Evolutionary conservation across 2,329 filamentous ascomycete genomes (phyloP).

Genomic region (Lasiodiplodia theobromae): DNA sequence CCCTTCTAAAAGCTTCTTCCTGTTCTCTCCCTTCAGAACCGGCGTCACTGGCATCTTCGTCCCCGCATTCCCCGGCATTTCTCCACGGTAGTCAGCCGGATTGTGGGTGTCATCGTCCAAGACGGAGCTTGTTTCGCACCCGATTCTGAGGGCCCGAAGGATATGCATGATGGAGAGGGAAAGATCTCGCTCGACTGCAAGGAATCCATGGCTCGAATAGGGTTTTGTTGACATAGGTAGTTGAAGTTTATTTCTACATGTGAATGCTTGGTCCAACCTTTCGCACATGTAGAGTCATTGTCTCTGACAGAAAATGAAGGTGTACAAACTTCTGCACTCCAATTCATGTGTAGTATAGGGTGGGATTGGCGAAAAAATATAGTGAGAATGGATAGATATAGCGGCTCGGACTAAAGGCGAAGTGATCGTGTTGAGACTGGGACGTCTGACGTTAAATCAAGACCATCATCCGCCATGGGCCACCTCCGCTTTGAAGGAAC

Average conservation of each 20-base stretch:
- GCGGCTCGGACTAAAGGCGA: conserved; percentile 33
- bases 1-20: neutral
- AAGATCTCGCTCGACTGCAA: conserved; percentile 32
- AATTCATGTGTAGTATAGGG: neutral
- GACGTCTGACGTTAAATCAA: neutral
- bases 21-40: neutral
- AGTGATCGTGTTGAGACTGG: conserved; percentile 34
- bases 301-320: no score
- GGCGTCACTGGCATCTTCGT: neutral
- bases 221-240: neutral
- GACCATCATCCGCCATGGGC: conserved; percentile 1
- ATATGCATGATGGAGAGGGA: conserved; percentile 31
- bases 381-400: conserved; percentile 29
- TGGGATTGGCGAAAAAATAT: neutral
- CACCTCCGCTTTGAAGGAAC: conserved; percentile 2
- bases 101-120: neutral
- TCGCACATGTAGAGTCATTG: no score
- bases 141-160: conserved; percentile 32
- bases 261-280: no score
- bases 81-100: neutral
- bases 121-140: neutral
- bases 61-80: neutral
- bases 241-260: no score
- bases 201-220: conserved; percentile 17
- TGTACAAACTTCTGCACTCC: no score